Base-by-base conservation (phyloP, 371 early-diverging fungal species). In the Entomophthora muscae region DNA sequence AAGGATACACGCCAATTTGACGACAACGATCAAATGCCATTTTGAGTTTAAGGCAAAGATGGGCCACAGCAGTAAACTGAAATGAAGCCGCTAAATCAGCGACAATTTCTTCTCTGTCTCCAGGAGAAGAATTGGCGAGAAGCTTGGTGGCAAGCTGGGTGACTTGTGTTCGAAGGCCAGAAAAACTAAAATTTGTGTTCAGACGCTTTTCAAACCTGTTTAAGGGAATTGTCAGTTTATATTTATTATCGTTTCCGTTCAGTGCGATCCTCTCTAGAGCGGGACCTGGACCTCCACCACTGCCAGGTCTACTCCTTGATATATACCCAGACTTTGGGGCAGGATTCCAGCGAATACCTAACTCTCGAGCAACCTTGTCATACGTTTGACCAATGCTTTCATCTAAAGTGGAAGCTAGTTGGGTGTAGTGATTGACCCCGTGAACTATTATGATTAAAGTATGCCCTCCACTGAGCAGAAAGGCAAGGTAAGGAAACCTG, bases 371-470 rank as follows among this genome's bases (percentile, higher is more conserved):
- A 0, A 79, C 80, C 68, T 89, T 90, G 70, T 90, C 91, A 63
- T 84, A 85, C 1, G 89, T 86, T 62, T 89, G 89, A 13, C 91
- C 90, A 12, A 88, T 77, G n/a, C 86, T 83, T 67, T 87, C 84
- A 72, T 89, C 91, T 27, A 84, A 66, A 1, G 90, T 89, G 0
- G 81, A 75, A 21, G 83, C 89, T 24, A 90, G 64, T 42, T 75
- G 70, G 29, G 76, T 74, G 69, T 88, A 84, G 3, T 79, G 70
- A 57, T 81, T 78, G 30, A 89, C 75, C 21, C 69, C 72, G 52
- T 84, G 79, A 0, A 78, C 84, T 1, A 84, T 68, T 30, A 89
- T 64, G 17, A 85, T 67, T 56, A 87, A 67, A 12, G 90, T 89
- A 67, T 90, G 91, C 5, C 91, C 91, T 61, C 91, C 91, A 28